Percentiles rank a stretch among this genome's conserved stretches.
phyloP scores from a whole-genome alignment of 1,284 basidiomycete genomes.

The Trametes polyzona region DNA sequence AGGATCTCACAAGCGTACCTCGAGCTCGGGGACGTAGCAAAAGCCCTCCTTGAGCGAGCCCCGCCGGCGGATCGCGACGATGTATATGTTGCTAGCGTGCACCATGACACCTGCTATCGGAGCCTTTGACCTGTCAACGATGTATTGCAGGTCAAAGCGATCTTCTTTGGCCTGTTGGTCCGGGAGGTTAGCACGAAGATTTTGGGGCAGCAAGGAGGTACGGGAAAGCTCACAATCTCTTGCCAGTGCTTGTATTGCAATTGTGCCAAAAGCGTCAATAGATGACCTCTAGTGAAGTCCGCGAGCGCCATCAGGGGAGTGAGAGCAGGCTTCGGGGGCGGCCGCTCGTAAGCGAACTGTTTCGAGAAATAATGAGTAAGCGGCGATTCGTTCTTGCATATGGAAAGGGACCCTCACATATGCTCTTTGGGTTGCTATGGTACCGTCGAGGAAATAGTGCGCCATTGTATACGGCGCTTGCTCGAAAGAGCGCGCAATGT shows the following conservation, averaged over 20 bases:
- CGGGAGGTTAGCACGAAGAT: background rate
- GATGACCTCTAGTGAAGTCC: background rate
- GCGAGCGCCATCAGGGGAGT: too few relatives aligned
- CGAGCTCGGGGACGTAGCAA: constrained; percentile 5
- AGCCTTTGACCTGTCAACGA: background rate
- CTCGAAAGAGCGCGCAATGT: background rate
- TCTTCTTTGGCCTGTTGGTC: background rate
- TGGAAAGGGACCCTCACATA: background rate
- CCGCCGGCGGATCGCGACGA: background rate
- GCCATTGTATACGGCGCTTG: background rate
- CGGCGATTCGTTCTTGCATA: too few relatives aligned
- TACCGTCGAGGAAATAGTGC: background rate
- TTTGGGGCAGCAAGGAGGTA: background rate
- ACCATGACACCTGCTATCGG: background rate
- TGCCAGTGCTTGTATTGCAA: background rate
- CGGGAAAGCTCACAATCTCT: background rate
- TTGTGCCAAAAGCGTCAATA: background rate
- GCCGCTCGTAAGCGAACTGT: background rate
- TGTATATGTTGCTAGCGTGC: background rate
- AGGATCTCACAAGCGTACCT: background rate
- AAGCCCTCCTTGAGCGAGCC: background rate
- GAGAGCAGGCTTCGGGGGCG: background rate
- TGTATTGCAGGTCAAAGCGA: background rate
- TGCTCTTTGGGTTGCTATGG: background rate
- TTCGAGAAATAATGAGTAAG: background rate